Base-by-base conservation (phyloP, 805 yeast genomes). In the Saturnispora sanitii region DNA sequence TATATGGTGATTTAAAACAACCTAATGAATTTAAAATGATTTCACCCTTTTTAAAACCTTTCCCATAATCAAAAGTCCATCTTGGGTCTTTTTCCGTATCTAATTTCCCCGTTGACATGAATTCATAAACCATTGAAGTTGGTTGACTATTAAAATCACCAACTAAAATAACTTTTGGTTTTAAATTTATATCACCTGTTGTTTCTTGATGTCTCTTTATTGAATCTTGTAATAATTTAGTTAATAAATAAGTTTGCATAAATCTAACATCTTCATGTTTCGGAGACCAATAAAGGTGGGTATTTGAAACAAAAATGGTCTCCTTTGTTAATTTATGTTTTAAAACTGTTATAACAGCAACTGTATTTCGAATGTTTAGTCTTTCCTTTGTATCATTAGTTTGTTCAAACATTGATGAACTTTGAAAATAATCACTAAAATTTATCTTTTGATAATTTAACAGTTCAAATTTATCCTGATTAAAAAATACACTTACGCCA, bases 121-220 rank as follows among this genome's bases (percentile, higher is more conserved):
- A 67, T n/a, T 66, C 57, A 34, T 68, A 67, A 7, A 73, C 78
- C 44, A 67, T 56, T 1, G 79, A 73, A 16, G 61, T 54, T 9
- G 73, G 71, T 5, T 61, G 58, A 1, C 80, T 73, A 49, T 77
- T 77, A 45, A 74, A 65, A 53, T 77, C 82, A 1, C 82, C 82
- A 13, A 71, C 64, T 57, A 75, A 64, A 8, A 76, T 48, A 0
- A 73, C 56, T 35, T 63, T 65, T 19, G 46, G 48, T 29, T 59
- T 53, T n/a, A 26, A 9, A 13, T 9, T n/a, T 16, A 17, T 16
- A 1, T 16, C 29, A 9, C 45, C 47, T n/a, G 33, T 21, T 2
- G 43, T 33, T 3, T 47, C 41, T 20, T 40, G 48, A 8, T 43
- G 42, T 27, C 56, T 39, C 42, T 61, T 47, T 42, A 58, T 49